A percentile compares a stretch with the other conserved stretches of the same genome.
Conservation (phyloP, 148 eudicot species). For the Rhododendron henanense region DNA sequence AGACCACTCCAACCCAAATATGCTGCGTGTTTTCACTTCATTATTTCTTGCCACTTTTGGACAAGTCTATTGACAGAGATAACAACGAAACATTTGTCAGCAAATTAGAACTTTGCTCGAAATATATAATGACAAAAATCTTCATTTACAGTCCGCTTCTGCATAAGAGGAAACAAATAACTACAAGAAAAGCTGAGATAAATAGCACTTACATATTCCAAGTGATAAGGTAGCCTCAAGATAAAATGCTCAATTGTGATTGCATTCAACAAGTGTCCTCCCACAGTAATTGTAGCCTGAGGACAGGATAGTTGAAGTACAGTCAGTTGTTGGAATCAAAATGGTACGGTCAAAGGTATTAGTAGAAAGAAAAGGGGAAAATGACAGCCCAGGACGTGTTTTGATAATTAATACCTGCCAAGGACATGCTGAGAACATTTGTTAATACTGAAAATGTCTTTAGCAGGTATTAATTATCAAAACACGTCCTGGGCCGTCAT, state of each 20-base stretch:
- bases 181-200: background rate
- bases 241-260: constrained; percentile 40
- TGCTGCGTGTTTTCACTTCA: constrained; percentile 41
- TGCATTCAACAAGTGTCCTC: constrained; percentile 34
- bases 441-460: too few relatives aligned
- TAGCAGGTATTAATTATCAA: too few relatives aligned
- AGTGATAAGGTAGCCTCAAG: constrained; percentile 34
- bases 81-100: background rate
- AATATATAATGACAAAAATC: background rate
- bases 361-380: background rate
- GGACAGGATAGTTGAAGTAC: background rate
- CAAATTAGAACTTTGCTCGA: background rate
- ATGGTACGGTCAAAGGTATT: background rate
- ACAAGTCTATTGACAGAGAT: constrained; percentile 29
- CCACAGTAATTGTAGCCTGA: constrained; percentile 41
- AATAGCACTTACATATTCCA: constrained; percentile 44
- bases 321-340: background rate
- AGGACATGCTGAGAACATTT: too few relatives aligned
- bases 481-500: too few relatives aligned
- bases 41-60: constrained; percentile 40
- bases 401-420: too few relatives aligned
- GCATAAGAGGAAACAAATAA: background rate
- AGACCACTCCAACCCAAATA: constrained; percentile 71
- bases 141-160: background rate
- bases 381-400: too few relatives aligned